These are phyloP conservation scores for Ascochyta koolunga DNA, from an alignment of 2,329 filamentous ascomycete genomes.

Conservation along the genomic window DNA sequence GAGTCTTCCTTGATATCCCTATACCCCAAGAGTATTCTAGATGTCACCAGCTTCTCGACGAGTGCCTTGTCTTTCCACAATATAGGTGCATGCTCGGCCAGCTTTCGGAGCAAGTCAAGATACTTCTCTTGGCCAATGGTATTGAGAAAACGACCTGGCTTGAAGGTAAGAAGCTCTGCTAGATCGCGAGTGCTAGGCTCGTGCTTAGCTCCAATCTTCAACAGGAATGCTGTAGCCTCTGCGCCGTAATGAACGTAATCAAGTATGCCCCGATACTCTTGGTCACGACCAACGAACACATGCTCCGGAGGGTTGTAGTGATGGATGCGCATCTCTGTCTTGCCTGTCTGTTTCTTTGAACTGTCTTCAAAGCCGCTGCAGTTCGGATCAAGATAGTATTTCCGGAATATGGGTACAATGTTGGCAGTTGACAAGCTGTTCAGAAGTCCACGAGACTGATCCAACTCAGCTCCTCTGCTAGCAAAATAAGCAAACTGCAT, in stretches of 20 bases:
- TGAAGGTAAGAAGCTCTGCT: constrained; percentile 79
- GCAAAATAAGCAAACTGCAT: constrained; percentile 84
- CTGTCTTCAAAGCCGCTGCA: constrained; percentile 44
- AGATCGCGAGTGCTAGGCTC: constrained; percentile 90
- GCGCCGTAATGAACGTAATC: constrained; percentile 94
- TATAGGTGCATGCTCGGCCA: constrained; percentile 73
- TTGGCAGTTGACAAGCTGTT: constrained; percentile 34
- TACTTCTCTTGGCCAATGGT: constrained; percentile 88
- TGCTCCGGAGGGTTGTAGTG: constrained; percentile 69
- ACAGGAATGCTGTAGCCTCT: constrained; percentile 85
- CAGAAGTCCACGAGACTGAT: constrained; percentile 42
- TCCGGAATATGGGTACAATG: constrained; percentile 48
- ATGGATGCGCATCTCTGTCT: constrained; percentile 50
- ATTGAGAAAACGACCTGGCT: constrained; percentile 81
- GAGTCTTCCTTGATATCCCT: constrained; percentile 69
- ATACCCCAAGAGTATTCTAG: constrained; percentile 82
- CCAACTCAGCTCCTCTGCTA: constrained; percentile 75
- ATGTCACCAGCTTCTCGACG: constrained; percentile 74
- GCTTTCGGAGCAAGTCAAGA: constrained; percentile 76
- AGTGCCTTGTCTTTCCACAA: constrained; percentile 81
- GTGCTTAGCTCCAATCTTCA: constrained; percentile 86
- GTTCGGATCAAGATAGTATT: constrained; percentile 39
- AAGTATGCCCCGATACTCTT: constrained; percentile 86
- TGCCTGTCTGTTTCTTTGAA: constrained; percentile 37
- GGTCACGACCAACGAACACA: constrained; percentile 78